Evolutionary conservation across 805 yeast genomes (phyloP), one percentile per base, ranked within the genome.

Genomic region (Alloascoidea africana): DNA sequence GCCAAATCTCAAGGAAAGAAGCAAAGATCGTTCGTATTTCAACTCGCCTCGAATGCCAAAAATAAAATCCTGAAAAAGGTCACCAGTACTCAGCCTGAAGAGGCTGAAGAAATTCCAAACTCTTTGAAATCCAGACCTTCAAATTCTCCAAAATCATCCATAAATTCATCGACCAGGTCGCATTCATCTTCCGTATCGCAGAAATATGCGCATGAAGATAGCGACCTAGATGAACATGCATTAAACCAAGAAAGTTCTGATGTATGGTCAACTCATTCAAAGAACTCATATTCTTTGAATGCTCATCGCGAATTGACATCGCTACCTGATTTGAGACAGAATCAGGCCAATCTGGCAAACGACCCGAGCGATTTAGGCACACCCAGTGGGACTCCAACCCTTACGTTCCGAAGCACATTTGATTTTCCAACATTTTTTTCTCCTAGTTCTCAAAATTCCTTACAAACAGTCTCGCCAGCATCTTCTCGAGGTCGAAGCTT

Each of bases 1-100:
- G 80, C 85, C 2, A 67, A 68, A 41, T 70, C 91, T 1, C 97
- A 91, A 57, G 95, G 89, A 4, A 73, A 68, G 44, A 81, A 77
- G 46, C 81, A 81, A 47, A 77, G 84, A 46, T 73, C 94, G 0
- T 69, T 78, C 51, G 78, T 85, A 1, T 85, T 84, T 52, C 82
- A 77, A 47, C 62, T 23, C 8, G 30, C 30, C 8, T 8, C 13
- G 8, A 23, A 23, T 8, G n/a, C 8, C 8, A 8, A 8, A 23
- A 23, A 23, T 23, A 23, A 23, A 23, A n/a, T n/a, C n/a, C n/a
- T n/a, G n/a, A 23, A 23, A 23, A 23, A 23, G n/a, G n/a, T 8
- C 8, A 8, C 30, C 8, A 23, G n/a, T 23, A 23, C 30, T 23
- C n/a, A 8, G n/a, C n/a, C n/a, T n/a, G n/a, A n/a, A n/a, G n/a